Percentiles rank a stretch among this genome's conserved stretches.
Evolutionary conservation across 352 stramenopile genomes (phyloP).

Genomic region (Labyrinthula sp.): DNA sequence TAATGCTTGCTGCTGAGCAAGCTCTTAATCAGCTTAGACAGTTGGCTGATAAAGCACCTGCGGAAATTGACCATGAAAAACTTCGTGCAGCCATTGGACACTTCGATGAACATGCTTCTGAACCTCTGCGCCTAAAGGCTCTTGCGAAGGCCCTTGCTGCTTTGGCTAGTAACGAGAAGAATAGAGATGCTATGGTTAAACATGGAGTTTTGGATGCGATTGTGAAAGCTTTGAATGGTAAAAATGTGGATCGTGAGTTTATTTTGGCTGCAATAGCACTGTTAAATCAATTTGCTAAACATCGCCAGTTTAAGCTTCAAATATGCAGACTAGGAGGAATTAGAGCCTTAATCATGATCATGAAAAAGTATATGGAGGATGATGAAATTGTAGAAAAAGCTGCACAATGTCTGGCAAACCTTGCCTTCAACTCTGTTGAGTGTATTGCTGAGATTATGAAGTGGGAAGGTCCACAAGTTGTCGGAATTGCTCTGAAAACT

Average conservation of each 20-base stretch:
- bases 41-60: constrained; percentile 9
- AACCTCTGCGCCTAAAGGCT: constrained; percentile 9
- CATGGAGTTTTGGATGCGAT: constrained; percentile 30
- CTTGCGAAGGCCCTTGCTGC: constrained; percentile 11
- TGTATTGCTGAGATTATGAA: constrained; percentile 31
- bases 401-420: constrained; percentile 27
- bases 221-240: constrained; percentile 26
- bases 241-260: constrained; percentile 28
- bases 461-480: constrained; percentile 28
- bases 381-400: constrained; percentile 20
- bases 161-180: constrained; percentile 24
- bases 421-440: constrained; percentile 29
- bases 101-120: constrained; percentile 8
- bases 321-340: constrained; percentile 28
- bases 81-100: constrained; percentile 2
- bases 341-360: constrained; percentile 30
- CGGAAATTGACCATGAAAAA: constrained; percentile 3
- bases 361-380: constrained; percentile 30
- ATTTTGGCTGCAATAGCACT: constrained; percentile 18
- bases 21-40: constrained; percentile 10
- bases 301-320: constrained; percentile 30
- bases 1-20: constrained; percentile 1
- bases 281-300: constrained; percentile 30
- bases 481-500: constrained; percentile 25
- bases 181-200: constrained; percentile 21